A percentile compares a stretch with the other conserved stretches of the same genome.
These are phyloP conservation scores for Nicotiana paniculata DNA, from an alignment of 257 asterid species.

Conservation along the genomic window DNA sequence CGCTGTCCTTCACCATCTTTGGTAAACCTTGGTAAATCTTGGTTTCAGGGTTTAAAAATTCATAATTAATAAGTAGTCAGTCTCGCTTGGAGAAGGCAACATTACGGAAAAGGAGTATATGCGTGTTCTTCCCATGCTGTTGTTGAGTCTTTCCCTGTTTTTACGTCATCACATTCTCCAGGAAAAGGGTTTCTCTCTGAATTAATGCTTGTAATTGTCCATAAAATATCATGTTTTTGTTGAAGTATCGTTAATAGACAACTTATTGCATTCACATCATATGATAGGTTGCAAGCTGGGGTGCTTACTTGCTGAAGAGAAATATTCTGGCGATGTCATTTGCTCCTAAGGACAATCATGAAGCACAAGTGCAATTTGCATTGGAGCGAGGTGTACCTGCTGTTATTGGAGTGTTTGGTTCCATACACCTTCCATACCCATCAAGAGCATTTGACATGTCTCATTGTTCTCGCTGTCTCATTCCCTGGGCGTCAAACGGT, in stretches of 20 bases:
- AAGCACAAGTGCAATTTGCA: constrained; percentile 96
- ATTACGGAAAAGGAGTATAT: background rate
- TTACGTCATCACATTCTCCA: background rate
- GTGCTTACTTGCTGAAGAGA: constrained; percentile 84
- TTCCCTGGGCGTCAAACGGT: constrained; percentile 83
- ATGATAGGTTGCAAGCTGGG: constrained; percentile 88
- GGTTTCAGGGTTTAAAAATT: background rate
- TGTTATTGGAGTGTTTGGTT: constrained; percentile 75
- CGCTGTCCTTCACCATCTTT: background rate
- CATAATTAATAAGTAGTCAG: background rate
- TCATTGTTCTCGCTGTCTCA: constrained; percentile 91
- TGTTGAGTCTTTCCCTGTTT: background rate
- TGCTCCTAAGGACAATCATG: constrained; percentile 92
- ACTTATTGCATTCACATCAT: background rate
- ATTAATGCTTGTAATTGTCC: background rate
- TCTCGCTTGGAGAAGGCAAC: background rate
- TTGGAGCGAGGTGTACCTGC: constrained; percentile 97
- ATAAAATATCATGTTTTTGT: background rate
- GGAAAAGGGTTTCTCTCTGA: background rate
- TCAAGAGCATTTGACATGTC: constrained; percentile 89
- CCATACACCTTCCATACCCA: constrained; percentile 75
- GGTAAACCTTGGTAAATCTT: background rate
- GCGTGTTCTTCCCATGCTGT: background rate
- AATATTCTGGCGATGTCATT: constrained; percentile 81
- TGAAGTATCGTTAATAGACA: background rate